Conservation (phyloP, 805 yeast genomes). For the Vanderwaltozyma tropicalis region DNA sequence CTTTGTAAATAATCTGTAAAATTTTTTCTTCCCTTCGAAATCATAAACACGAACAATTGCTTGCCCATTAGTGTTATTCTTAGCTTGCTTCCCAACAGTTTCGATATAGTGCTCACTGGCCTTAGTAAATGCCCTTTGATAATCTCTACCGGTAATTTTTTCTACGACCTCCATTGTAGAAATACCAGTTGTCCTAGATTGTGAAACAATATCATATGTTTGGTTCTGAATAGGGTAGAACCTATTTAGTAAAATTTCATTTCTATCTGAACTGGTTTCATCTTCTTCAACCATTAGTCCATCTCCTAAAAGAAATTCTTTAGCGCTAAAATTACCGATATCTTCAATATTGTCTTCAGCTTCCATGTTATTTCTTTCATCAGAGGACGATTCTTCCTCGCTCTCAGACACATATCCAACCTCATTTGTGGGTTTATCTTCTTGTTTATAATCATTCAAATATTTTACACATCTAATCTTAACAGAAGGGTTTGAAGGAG, state of each 20-base stretch:
- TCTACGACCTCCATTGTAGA: constrained; percentile 47
- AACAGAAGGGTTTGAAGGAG: constrained; percentile 36
- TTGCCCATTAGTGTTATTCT: constrained; percentile 24
- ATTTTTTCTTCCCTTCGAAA: constrained; percentile 63
- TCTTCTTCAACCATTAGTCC: constrained; percentile 19
- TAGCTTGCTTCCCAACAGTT: constrained; percentile 26
- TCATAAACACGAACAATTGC: constrained; percentile 54
- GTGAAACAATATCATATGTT: constrained; percentile 38
- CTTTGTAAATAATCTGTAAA: constrained; percentile 52
- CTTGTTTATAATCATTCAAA: constrained; percentile 32
- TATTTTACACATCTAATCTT: constrained; percentile 39
- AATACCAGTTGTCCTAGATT: constrained; percentile 40
- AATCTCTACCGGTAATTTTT: constrained; percentile 44
- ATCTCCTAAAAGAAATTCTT: constrained; percentile 19
- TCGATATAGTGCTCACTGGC: constrained; percentile 41
- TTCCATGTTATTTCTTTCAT: constrained; percentile 22
- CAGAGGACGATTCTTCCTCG: constrained; percentile 23
- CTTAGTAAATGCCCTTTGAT: constrained; percentile 41
- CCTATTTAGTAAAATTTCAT: constrained; percentile 32
- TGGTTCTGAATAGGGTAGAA: constrained; percentile 60
- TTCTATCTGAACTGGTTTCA: constrained; percentile 1
- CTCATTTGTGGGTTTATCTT: constrained; percentile 16
- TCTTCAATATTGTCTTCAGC: constrained; percentile 21
- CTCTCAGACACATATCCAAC: constrained; percentile 19
- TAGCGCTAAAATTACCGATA: constrained; percentile 20